Base-by-base conservation (phyloP, 768 basidiomycete species). In the Amanita rimosa region DNA sequence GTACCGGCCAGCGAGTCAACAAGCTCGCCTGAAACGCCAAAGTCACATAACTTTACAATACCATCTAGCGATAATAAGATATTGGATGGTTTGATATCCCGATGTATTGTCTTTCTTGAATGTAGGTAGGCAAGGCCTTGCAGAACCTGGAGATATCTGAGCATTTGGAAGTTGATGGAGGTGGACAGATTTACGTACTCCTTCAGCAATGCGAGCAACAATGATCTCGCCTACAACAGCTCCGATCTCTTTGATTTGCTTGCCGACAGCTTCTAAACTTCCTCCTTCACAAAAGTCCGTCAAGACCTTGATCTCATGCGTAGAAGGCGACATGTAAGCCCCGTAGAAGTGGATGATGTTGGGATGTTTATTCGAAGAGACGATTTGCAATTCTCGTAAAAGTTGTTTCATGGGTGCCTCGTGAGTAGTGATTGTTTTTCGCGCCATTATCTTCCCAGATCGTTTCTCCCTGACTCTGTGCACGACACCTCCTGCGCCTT, bases 1-100 rank as follows among this genome's bases (percentile, higher is more conserved):
- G 96, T 98, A 47, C 88, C 89, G 13, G 96, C 96, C 53, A 87
- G 65, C 44, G 87, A 91, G 59, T 86, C 81, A 57, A 97, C 82
- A 19, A 99, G 75, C 65, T 96, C 90, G 36, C 95, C 96, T 22
- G 95, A 97, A 16, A 98, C 96, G 27, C 96, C 96, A 60, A 99
- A 99, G 66, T 99, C 96, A 62, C 78, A 83, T 3, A 99, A 74
- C 64, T 93, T 96, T 60, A 98, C 83, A 41, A 91, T 66, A 26
- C 96, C 96, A 59, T 91, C 83, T 41, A 78, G 76, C 33, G 92
- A 90, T 51, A 98, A 72, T 40, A 99, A 79, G 48, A 98, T 79
- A 62, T 95, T 95, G 16, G 92, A 88, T 17, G 91, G 91, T 60
- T 94, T 95, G 65, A 95, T 92, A 63, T 95, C 91, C 60, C 96